A percentile compares a stretch with the other conserved stretches of the same genome.
phyloP scores from a whole-genome alignment of 768 basidiomycete species.

The Suillus alpinus region DNA sequence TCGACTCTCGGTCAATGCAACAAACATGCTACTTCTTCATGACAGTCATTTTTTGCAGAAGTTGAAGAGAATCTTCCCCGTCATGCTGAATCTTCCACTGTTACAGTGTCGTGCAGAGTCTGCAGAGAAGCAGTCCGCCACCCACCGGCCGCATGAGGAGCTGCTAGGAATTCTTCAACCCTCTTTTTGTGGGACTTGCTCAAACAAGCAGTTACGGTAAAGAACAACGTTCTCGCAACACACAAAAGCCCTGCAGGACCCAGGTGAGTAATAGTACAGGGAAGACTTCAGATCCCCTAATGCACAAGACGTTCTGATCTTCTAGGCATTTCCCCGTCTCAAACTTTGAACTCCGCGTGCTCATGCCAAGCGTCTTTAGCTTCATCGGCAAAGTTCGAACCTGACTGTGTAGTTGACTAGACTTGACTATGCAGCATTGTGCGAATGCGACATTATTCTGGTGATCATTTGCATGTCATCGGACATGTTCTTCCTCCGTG shows the following conservation, averaged over 20 bases:
- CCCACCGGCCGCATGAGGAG: too few relatives aligned
- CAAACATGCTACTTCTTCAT: too few relatives aligned
- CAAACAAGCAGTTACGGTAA: neutral
- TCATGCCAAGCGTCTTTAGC: neutral
- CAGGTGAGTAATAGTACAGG: neutral
- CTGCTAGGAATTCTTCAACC: too few relatives aligned
- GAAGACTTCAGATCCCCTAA: neutral
- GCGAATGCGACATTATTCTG: too few relatives aligned
- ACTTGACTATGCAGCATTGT: neutral
- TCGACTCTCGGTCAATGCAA: conserved; percentile 10
- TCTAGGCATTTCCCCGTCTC: neutral
- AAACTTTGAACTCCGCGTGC: neutral
- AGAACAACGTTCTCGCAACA: neutral
- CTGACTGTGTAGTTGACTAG: neutral
- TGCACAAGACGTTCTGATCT: neutral
- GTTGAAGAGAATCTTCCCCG: too few relatives aligned
- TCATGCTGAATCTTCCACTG: too few relatives aligned
- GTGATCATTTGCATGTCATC: neutral
- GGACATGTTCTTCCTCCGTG: neutral
- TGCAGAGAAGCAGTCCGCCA: too few relatives aligned
- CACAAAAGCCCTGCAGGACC: neutral
- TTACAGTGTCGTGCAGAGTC: too few relatives aligned
- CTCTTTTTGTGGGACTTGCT: neutral
- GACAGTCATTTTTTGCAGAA: too few relatives aligned
- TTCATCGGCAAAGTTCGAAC: neutral